Evolutionary conservation across 345 rosid genomes (phyloP).

Genomic region (Arabidopsis suecica): DNA sequence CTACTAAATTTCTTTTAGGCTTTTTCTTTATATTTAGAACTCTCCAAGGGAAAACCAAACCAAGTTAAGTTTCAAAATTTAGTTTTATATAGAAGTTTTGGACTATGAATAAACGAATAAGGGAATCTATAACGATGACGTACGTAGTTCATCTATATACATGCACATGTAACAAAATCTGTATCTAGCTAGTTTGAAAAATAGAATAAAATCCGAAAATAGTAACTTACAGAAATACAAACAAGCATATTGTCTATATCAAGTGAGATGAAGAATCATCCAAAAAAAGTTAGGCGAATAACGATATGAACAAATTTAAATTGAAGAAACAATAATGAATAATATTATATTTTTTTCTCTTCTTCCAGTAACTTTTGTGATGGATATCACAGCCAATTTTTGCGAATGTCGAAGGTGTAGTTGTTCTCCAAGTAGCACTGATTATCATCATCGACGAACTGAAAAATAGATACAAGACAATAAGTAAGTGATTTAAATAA

Average conservation of each 20-base stretch:
- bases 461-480: constrained; percentile 21
- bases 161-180: background rate
- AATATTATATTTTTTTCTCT: constrained; percentile 7
- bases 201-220: background rate
- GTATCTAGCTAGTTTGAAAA: background rate
- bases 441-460: constrained; percentile 80
- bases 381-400: constrained; percentile 55
- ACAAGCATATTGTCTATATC: background rate
- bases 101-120: background rate
- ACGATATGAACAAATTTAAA: constrained; percentile 11
- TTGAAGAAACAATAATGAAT: background rate
- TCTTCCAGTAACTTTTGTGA: constrained; percentile 10
- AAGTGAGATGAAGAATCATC: background rate
- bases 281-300: background rate
- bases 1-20: background rate
- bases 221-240: background rate
- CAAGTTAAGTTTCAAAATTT: background rate
- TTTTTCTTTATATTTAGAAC: background rate
- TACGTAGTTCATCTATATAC: background rate
- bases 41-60: background rate
- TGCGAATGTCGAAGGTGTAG: constrained; percentile 74
- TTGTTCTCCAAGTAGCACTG: constrained; percentile 81
- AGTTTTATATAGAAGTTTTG: background rate
- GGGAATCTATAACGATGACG: background rate
- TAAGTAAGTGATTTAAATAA: background rate